Base-by-base conservation (phyloP, 148 eudicot genomes). In the Pouteria glomerata region DNA sequence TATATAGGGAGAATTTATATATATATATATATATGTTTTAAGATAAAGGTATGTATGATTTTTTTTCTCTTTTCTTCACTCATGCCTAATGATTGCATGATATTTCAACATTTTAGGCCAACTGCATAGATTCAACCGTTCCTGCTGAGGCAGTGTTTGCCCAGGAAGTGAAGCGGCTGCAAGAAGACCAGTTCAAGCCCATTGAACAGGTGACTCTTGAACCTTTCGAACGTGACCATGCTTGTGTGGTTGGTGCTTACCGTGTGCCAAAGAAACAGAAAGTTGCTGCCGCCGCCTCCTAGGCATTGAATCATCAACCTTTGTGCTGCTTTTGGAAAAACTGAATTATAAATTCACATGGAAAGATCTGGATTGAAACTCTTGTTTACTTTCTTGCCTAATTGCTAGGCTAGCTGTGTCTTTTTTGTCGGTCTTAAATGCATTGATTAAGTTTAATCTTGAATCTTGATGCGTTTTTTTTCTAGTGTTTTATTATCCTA, bases 61-160 rank as follows among this genome's bases (percentile, higher is more conserved):
- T 37, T 6, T 15, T 34, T 33, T 31, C 1, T 34, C 7, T 15
- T 55, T 8, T 57, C 29, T 30, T n/a, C n/a, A n/a, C n/a, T n/a
- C n/a, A n/a, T n/a, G 30, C 23, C 2, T n/a, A 2, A 44, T 47
- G 16, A 3, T 35, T 8, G 1, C n/a, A 1, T 66, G 1, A 13
- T 50, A 1, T 8, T 47, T 48, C 1, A 16, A 45, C 30, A 56
- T 59, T 47, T 15, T 57, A 95, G 99, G 97, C 99, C 33, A 91
- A 90, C 77, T 95, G 99, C 80, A 91, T 92, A 8, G 99, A 95
- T 73, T 95, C 99, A 2, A 92, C 97, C 0, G 87, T 82, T 21
- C 94, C 98, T 3, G 97, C 96, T 0, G 98, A 91, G 82, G 87
- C 89, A 1, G 97, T 89, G 16, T 89, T 91, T 84, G 96, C 97